Conservation (phyloP, 192 early-diverging fungal genomes). For the Phlyctochytrium bullatum region DNA sequence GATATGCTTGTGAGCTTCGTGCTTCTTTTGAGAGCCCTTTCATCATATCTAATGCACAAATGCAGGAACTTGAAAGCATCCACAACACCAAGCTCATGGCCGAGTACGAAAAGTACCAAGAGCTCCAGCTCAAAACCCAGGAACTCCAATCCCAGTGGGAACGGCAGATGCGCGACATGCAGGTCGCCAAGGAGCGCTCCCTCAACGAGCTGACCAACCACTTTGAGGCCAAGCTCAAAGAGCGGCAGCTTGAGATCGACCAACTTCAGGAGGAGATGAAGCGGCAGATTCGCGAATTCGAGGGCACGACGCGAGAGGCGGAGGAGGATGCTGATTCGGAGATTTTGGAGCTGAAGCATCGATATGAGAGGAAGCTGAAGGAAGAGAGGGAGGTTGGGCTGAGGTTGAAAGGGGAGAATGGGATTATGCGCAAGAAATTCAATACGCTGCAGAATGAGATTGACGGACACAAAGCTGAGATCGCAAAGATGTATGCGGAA, state of each 20-base stretch:
- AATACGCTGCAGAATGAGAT: constrained; percentile 61
- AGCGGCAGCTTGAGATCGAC: constrained; percentile 59
- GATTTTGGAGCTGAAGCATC: constrained; percentile 51
- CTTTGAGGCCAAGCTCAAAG: constrained; percentile 51
- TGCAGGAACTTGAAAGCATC: constrained; percentile 46
- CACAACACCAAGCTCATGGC: constrained; percentile 59
- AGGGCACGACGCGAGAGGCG: constrained; percentile 55
- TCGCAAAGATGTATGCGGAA: constrained; percentile 57
- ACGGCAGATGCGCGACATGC: constrained; percentile 53
- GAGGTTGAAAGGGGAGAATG: constrained; percentile 64
- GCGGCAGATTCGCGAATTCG: constrained; percentile 46
- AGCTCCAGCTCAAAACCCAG: constrained; percentile 46
- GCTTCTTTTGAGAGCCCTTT: constrained; percentile 12
- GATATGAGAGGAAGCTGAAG: constrained; percentile 56
- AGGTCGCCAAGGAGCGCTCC: constrained; percentile 45
- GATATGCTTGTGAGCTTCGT: constrained; percentile 40
- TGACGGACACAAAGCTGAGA: constrained; percentile 59
- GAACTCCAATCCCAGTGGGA: constrained; percentile 58
- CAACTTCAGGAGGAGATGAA: constrained; percentile 57
- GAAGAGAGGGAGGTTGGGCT: constrained; percentile 59
- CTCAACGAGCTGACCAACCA: constrained; percentile 50
- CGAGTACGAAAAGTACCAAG: constrained; percentile 63
- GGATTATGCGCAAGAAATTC: constrained; percentile 66
- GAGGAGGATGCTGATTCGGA: constrained; percentile 65
- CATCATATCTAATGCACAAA: not conserved